Base-by-base conservation (phyloP, 202 grass and related monocot genomes). In the Bolboschoenoplectus hybrid region DNA sequence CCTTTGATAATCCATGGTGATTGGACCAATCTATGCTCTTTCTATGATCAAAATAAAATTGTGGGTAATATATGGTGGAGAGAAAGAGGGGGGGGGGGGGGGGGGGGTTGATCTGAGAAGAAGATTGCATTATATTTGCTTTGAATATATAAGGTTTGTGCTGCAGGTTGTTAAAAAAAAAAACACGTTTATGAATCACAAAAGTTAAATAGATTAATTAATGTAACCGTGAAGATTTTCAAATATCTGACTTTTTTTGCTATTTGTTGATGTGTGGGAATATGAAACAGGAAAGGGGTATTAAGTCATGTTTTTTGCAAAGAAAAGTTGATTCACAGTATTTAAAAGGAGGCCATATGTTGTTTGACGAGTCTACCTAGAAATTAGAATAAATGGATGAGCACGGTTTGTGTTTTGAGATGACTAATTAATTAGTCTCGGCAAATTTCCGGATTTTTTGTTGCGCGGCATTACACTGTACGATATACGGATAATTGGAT, bases 1-100 rank as follows among this genome's bases (percentile, higher is more conserved):
- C 46, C 69, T 91, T 36, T 95, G 88, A 84, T 86, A 52, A 53
- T 91, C 73, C 95, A 91, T 97, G 61, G 7, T 85, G 71, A 77
- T 45, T 61, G 34, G 19, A 19, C 51, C 34, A 20, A 20, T 39
- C 1, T 47, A 52, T 12, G n/a, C 40, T 72, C 9, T 63, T 39
- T 17, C 53, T 40, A 67, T 14, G 83, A 81, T 16, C 7, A 14
- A 45, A 32, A 52, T 13, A 61, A 34, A 36, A 56, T 20, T 13
- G 60, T 82, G 11, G 57, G 2, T 57, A 8, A 26, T 26, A 26
- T 26, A 26, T 26, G 26, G 26, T 26, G 26, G 0, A 26, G 26
- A 26, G 26, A 26, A 26, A 26, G 26, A 26, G 0, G 26, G 0
- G 35, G 41, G 67, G 4, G 40, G 3, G 5, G 47, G 7, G 36